Percentiles rank a stretch among this genome's conserved stretches.
These are phyloP conservation scores for Colletotrichum sp. DNA, from an alignment of 2,329 filamentous ascomycete species.

Conservation along the genomic window DNA sequence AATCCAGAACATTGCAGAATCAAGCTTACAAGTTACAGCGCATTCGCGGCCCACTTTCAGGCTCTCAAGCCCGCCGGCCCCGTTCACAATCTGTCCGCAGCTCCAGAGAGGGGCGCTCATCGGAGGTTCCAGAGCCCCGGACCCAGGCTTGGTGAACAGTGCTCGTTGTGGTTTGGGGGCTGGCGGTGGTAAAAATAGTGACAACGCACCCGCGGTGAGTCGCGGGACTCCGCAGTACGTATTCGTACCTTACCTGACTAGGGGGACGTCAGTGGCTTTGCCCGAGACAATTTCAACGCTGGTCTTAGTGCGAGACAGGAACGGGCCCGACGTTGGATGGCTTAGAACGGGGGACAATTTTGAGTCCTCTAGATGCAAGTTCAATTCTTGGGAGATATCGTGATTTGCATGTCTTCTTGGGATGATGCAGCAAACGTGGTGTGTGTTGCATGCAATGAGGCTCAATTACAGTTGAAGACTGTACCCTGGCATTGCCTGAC, in stretches of 20 bases:
- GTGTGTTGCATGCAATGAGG: neutral
- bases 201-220: neutral
- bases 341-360: neutral
- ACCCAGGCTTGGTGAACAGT: neutral
- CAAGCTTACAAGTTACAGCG: neutral
- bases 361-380: neutral
- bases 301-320: neutral
- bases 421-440: neutral
- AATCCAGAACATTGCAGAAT: neutral
- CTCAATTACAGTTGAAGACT: neutral
- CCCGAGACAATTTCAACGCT: neutral
- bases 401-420: neutral
- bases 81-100: neutral
- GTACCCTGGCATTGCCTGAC: neutral
- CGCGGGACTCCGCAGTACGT: neutral
- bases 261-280: conserved; percentile 3
- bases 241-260: neutral
- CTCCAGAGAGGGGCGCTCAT: neutral
- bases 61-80: neutral
- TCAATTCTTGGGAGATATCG: neutral
- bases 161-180: neutral
- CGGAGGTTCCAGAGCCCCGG: neutral
- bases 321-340: neutral
- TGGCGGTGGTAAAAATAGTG: conserved; percentile 10
- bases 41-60: neutral